Conservation (phyloP, 805 yeast genomes). For the Diddensiella transvaalensis region DNA sequence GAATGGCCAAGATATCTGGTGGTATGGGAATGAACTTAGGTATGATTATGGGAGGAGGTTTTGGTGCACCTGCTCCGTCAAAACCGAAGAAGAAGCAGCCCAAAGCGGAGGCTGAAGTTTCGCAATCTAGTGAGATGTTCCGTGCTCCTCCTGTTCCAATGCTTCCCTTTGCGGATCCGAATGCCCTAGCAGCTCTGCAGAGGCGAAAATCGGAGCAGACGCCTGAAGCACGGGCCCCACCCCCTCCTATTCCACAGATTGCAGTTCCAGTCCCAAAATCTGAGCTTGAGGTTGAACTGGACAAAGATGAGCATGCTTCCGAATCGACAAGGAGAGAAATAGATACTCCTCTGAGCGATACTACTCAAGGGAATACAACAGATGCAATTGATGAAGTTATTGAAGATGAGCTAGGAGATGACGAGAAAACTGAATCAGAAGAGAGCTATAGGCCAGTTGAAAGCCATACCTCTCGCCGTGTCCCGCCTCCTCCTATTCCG, state of each 20-base stretch:
- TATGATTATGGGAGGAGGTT: slow-evolving; percentile 26
- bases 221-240: slow-evolving; percentile 9
- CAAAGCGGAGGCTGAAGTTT: slow-evolving; percentile 28
- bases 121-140: slow-evolving; percentile 21
- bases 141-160: slow-evolving; percentile 46
- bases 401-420: slow-evolving; percentile 29
- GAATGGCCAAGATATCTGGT: slow-evolving; percentile 96
- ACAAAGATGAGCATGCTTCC: slow-evolving; percentile 1
- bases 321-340: neutral
- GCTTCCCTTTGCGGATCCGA: slow-evolving; percentile 50
- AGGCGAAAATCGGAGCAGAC: slow-evolving; percentile 12
- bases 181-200: slow-evolving; percentile 26
- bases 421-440: slow-evolving; percentile 29
- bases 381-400: slow-evolving; percentile 12
- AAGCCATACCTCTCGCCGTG: slow-evolving; percentile 3
- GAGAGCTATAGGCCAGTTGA: slow-evolving; percentile 10
- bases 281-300: slow-evolving; percentile 1
- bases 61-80: slow-evolving; percentile 33
- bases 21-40: slow-evolving; percentile 50
- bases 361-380: neutral
- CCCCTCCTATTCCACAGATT: slow-evolving; percentile 1
- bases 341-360: neutral
- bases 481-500: slow-evolving; percentile 6
- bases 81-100: slow-evolving; percentile 21
- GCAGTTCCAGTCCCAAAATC: slow-evolving; percentile 6